Evolutionary conservation across 768 basidiomycete species (phyloP), one percentile per base, ranked within the genome.

Genomic region (Strobilomyces dryophilus): DNA sequence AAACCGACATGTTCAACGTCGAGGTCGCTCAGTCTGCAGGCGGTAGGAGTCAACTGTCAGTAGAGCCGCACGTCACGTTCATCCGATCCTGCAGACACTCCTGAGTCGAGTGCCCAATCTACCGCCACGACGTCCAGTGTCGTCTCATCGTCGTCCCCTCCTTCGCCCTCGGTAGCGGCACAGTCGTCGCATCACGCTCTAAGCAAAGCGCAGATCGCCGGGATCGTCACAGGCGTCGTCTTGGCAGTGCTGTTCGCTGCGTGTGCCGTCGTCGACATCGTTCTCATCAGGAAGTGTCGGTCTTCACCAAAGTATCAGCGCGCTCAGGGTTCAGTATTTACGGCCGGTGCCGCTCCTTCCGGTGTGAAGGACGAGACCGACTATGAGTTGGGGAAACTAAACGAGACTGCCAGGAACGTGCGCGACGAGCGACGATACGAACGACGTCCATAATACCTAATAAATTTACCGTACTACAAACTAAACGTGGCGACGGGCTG

Each of bases 181-280:
- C 14, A 17, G 35, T 4, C 63, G 18, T 35, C 56, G 34, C 45
- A 59, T 43, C 54, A 36, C 18, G 49, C 14, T 18, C 53, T 56
- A n/a, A 69, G 80, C 58, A 70, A 77, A 1, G 83, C 79, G 4
- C 80, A 80, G 8, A 85, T 85, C 35, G 74, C 79, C 2, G 83
- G 83, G 3, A 80, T 80, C n/a, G 83, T 86, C 31, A 81, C 79
- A 0, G 85, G 84, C 37, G 84, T 85, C 15, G 79, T 85, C 1
- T 72, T 79, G 24, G 73, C 64, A 17, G 53, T 79, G 20, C 76
- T 72, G 9, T 56, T 78, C 39, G 65, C 82, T 14, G 74, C 59
- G 5, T 76, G 64, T 1, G 56, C 59, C 9, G 40, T 66, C 8
- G 59, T 59, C 9, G 40, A 66, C 8, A 59, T 76, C 48, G 82